Evolutionary conservation across 164 flowering plant species (phyloP), one percentile per base, ranked within the genome.

Genomic region (Berberis vulgaris): DNA sequence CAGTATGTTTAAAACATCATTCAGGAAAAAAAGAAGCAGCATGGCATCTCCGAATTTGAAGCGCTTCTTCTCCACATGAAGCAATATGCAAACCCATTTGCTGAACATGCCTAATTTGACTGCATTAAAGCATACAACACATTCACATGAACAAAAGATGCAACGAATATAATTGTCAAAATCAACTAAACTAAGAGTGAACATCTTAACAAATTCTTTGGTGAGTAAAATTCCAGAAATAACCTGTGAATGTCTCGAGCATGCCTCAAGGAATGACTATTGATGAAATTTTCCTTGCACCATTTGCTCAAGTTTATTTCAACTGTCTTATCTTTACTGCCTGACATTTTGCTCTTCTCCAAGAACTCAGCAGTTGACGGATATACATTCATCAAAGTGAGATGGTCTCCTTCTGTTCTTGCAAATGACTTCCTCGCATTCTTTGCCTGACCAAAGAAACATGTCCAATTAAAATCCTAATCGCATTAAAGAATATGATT

Each of bases 241-340:
- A 59, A 91, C 99, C 93, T 84, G 84, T 86, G 89, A 70, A 94
- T 78, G 67, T 94, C 96, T 61, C 81, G 83, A 54, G 99, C 96
- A 81, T 89, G 97, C 72, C 74, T 84, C 65, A 94, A 60, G 41
- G 99, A 87, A 69, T 96, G 93, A 64, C 73, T 72, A 67, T 91
- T 89, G 41, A 94, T 78, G 67, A 86, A 94, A 71, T 94, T 89
- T 52, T 91, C 87, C 71, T 79, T 86, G 82, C 99, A 91, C 99
- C 97, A 91, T 71, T 84, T 94, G 68, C 81, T 77, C 52, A 91
- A 64, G 65, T 74, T 70, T 70, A 80, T 91, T 67, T 84, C 93
- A 59, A 70, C 67, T 43, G 60, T 63, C 66, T 84, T 90, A 6
- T 79, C 83, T 63, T 73, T 80, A 59, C 74, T 68, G 43, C 73